Base-by-base conservation (phyloP, 106 monocot species). In the Triglochin maritima region DNA sequence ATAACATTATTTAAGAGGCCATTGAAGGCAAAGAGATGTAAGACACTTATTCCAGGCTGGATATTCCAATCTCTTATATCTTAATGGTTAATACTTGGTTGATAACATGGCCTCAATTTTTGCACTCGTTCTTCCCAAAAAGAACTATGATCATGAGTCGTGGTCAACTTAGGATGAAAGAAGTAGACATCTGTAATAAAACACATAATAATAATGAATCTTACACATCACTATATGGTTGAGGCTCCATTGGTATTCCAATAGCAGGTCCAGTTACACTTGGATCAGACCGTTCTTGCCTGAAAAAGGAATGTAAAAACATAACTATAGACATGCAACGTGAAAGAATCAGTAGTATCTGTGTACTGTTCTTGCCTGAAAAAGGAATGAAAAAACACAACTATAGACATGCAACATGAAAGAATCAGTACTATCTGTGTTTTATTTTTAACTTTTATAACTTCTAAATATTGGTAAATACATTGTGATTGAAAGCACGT, bases 141-240 rank as follows among this genome's bases (percentile, higher is more conserved):
- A 29, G 29, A 9, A 55, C 2, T n/a, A 6, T 12, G 10, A 55
- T 9, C 2, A 55, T 12, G 5, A 41, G 6, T 42, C 2, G 60
- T 61, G 6, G 4, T n/a, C 7, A 5, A 43, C 42, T 61, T 43
- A 17, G 42, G 6, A 43, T 3, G 44, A 4, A 2, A 61, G 4
- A 61, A 7, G 46, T 6, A 3, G 10, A n/a, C 4, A 45, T 48
- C 16, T 47, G 7, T 29, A 29, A 29, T 29, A 29, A 64, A 44
- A 62, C 7, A 62, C 17, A 9, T 45, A 44, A 64, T 15, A 17
- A 49, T 42, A 12, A 9, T 0, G 13, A 3, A 43, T 4, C 56
- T 75, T 61, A 75, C 75, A 47, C 47, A 49, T 67, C 17, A 48
- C 58, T 46, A 59, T 68, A 55, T 3, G 62, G 68, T 60, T 75